Base-by-base conservation (phyloP, 768 basidiomycete genomes). In the Lentinula detonsa region DNA sequence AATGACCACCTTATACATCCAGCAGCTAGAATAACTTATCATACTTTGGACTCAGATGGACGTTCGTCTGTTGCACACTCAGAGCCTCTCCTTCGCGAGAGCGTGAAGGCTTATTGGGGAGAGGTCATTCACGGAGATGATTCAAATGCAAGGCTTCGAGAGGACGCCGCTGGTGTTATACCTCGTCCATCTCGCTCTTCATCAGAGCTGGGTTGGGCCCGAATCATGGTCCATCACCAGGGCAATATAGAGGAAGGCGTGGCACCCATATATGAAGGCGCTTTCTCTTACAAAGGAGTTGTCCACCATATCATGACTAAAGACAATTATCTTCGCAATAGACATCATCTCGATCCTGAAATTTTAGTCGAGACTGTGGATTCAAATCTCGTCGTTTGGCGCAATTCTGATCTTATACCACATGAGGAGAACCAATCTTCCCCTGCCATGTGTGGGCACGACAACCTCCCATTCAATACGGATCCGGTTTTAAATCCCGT, bases 1-100 rank as follows among this genome's bases (percentile, higher is more conserved):
- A 92, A 91, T 68, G 83, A 88, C 64, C 76, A 90, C 64, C 83
- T 94, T 63, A 76, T 93, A 55, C 90, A 93, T 68, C 86, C 91
- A 46, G 82, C 87, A 57, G 91, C 91, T 1, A 83, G 86, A 45
- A 79, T 92, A 60, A 83, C 81, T 56, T 87, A 87, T 73, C 85
- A 84, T 70, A 73, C 76, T n/a, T 78, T 75, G 21, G 70, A 70
- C 7, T 68, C 82, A 15, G 78, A 83, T 49, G 87, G 88, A 34
- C 68, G 71, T 43, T 73, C 81, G 33, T 75, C 80, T 18, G 66
- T 85, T 35, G 72, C 80, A 4, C 80, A 78, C 65, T 82, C 84
- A 1, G 78, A 81, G 54, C 87, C 88, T 35, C 75, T 92, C n/a
- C 72, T 85, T 15, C 81, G 82, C 8, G 81, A 86, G 63, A 75